Evolutionary conservation across 2,329 filamentous ascomycete species (phyloP).

Genomic region (Rutstroemia sp.): DNA sequence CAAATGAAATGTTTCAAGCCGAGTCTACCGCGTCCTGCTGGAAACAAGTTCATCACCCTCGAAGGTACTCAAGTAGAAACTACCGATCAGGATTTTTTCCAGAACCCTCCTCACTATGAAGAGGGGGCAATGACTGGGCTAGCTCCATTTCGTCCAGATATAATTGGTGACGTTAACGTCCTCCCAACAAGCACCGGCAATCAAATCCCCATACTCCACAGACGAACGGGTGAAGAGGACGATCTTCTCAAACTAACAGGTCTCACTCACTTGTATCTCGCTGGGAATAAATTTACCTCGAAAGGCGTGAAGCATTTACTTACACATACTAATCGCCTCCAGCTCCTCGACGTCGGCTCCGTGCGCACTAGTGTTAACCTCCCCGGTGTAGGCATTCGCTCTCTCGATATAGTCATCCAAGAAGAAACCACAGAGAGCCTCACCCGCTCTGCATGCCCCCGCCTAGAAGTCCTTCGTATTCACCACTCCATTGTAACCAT

Average conservation of each 20-base stretch:
- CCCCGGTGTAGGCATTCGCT: neutral
- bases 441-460: conserved; percentile 18
- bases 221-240: conserved; percentile 30
- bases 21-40: neutral
- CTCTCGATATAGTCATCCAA: neutral
- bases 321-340: conserved; percentile 35
- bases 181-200: neutral
- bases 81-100: conserved; percentile 30
- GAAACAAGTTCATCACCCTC: neutral
- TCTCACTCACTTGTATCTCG: conserved; percentile 49
- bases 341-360: conserved; percentile 45
- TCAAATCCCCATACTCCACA: neutral
- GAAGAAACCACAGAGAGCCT: neutral
- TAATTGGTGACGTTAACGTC: neutral
- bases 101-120: conserved; percentile 25
- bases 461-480: conserved; percentile 44
- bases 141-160: neutral
- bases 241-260: conserved; percentile 31
- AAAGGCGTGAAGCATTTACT: conserved; percentile 39
- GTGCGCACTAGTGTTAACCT: conserved; percentile 16
- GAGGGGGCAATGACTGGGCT: neutral
- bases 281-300: conserved; percentile 41
- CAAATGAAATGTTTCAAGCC: conserved; percentile 20
- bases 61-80: neutral
- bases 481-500: conserved; percentile 55